Evolutionary conservation across 805 yeast genomes (phyloP), one percentile per base, ranked within the genome.

Genomic region (Allodekkera sacchari): DNA sequence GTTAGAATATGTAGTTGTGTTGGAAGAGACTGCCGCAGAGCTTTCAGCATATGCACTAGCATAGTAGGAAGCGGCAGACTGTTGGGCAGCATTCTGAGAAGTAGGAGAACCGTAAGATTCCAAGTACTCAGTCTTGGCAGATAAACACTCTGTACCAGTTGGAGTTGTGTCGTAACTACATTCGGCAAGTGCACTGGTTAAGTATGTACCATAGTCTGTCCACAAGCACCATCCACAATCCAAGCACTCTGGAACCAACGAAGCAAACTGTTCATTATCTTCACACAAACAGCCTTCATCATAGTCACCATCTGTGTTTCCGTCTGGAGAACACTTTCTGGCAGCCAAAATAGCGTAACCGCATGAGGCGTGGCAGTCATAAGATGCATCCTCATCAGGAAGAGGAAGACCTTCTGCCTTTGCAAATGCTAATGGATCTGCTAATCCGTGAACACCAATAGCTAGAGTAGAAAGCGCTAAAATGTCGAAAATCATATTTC

Each of bases 171-270:
- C 40, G 25, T 44, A 40, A 12, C 43, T 30, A 43, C 61, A 57
- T 18, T 38, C 50, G 14, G 39, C 47, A 28, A 55, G 35, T 7
- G 61, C 52, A 12, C 45, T 38, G 5, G 47, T 32, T 27, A 58
- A 46, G 43, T 41, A 55, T 2, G 40, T 31, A 17, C 50, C 51
- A 41, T 57, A 57, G 42, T 56, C 52, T 20, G 45, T 37, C 57
- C 57, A 58, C 32, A 58, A 38, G 34, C 61, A 57, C 63, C 61
- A 57, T 27, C 63, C 64, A 46, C 64, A 58, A 20, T 48, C 57
- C 35, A 57, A 45, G 47, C 64, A 58, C 5, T 41, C 41, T 15
- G 43, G 43, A 27, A 49, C 49, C 27, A 50, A 41, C 7, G 24
- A 15, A 26, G 41, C 22, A 44, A 59, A 59, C 10, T 39, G 33